Base-by-base conservation (phyloP, 2,329 filamentous ascomycete genomes). In the Pseudocercospora macadamiae region DNA sequence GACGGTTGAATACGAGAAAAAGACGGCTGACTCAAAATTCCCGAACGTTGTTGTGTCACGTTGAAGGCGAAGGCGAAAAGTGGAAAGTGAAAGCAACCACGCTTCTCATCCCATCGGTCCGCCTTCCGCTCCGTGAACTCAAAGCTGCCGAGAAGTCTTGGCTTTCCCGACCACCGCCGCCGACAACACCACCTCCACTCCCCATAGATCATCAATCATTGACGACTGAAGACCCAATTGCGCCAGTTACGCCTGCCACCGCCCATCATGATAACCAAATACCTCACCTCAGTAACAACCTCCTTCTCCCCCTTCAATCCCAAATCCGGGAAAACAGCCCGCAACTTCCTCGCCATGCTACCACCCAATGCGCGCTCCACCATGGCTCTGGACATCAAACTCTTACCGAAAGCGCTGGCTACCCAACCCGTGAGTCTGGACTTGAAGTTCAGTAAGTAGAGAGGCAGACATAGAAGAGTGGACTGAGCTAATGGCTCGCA, bases 291-390 rank as follows among this genome's bases (percentile, higher is more conserved):
- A 74, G 87, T 97, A 70, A 86, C 84, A 70, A 89, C 91, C 65
- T 86, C 86, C 74, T 97, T 97, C 86, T 96, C 96, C 78, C 93
- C 95, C 36, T 97, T 97, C 84, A 89, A 87, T 25, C 78, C 83
- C 21, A 82, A 84, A 73, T 87, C 91, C 51, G 73, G 73, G 63
- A 92, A 91, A 72, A 89, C 93, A 21, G 93, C 91, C 36, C 88
- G 95, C 42, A 83, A 96, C 52, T 95, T 97, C 77, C 90, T 97
- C 66, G 89, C 90, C 28, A 83, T 89, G 64, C 86, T 99, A 28
- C 91, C 93, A 8, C 85, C 92, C 39, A 86, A 88, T 70, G 92
- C 92, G 60, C 86, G 92, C 55, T 78, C 82, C 56, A 83, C 80
- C 54, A 91, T 96, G 81, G 85, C 87, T 70, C 89, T 97, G 71